A percentile compares a stretch with the other conserved stretches of the same genome.
These are phyloP conservation scores for Mallotus repandus DNA, from an alignment of 441 rosid genomes.

Conservation along the genomic window DNA sequence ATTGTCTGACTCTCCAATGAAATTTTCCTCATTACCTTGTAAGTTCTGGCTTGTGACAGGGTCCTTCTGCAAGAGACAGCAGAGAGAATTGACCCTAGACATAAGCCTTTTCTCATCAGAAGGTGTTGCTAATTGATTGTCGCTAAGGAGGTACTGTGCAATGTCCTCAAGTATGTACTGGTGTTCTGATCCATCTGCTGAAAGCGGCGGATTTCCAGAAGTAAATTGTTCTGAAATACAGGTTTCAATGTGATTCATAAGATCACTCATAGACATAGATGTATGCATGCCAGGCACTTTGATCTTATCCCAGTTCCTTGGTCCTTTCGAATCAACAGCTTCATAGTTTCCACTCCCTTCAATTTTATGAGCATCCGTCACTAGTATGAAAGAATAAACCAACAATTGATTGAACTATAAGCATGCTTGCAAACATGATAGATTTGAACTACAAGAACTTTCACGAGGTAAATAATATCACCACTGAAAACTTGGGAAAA, in stretches of 20 bases:
- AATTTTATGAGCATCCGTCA: conserved; percentile 61
- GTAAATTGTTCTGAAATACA: conserved; percentile 69
- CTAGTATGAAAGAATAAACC: conserved; percentile 34
- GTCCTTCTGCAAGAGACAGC: conserved; percentile 89
- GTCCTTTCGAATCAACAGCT: conserved; percentile 58
- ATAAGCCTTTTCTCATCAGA: conserved; percentile 92
- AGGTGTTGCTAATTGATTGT: conserved; percentile 62
- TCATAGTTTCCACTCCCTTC: conserved; percentile 64
- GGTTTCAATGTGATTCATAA: conserved; percentile 69
- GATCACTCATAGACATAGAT: conserved; percentile 86
- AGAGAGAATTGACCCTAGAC: conserved; percentile 95
- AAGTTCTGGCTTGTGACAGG: conserved; percentile 42
- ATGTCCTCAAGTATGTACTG: conserved; percentile 62
- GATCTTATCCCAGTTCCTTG: conserved; percentile 67
- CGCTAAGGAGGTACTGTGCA: conserved; percentile 80
- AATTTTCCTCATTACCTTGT: conserved; percentile 52
- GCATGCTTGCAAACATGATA: background rate
- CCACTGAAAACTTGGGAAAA: background rate
- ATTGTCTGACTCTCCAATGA: conserved; percentile 23
- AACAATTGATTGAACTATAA: conserved; percentile 6
- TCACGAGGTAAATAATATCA: background rate
- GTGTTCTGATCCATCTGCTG: conserved; percentile 43
- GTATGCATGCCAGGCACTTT: conserved; percentile 83
- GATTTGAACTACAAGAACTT: background rate
- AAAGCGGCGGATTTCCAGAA: conserved; percentile 41